These are phyloP conservation scores for Pseudopyricularia javanii DNA, from an alignment of 2,329 filamentous ascomycete species.

Conservation along the genomic window DNA sequence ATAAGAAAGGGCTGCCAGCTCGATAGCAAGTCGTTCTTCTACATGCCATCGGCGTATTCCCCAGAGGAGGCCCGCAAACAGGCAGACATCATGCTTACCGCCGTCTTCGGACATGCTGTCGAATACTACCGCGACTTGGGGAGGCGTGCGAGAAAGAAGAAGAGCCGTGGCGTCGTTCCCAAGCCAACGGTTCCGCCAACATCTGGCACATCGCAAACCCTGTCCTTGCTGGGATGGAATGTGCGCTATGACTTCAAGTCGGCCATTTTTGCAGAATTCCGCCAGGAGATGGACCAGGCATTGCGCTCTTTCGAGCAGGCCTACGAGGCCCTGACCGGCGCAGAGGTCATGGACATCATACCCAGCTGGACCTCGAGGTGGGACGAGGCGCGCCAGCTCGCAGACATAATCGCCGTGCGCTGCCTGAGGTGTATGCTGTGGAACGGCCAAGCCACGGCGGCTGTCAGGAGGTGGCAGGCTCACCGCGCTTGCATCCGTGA, in stretches of 20 bases:
- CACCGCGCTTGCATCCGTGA: constrained; percentile 66
- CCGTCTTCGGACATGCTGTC: constrained; percentile 60
- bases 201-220: constrained; percentile 68
- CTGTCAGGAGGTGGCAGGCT: constrained; percentile 66
- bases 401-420: constrained; percentile 70
- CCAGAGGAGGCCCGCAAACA: constrained; percentile 61
- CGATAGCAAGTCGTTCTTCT: constrained; percentile 77
- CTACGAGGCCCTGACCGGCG: constrained; percentile 69
- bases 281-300: constrained; percentile 83
- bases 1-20: constrained; percentile 71
- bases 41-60: constrained; percentile 64
- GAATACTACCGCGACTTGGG: constrained; percentile 93
- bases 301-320: constrained; percentile 77
- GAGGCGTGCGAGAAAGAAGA: constrained; percentile 84
- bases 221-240: constrained; percentile 83
- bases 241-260: constrained; percentile 92
- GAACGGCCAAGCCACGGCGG: constrained; percentile 65
- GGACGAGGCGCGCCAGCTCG: constrained; percentile 81
- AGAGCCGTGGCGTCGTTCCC: constrained; percentile 64
- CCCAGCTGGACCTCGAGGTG: constrained; percentile 83
- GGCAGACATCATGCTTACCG: constrained; percentile 57
- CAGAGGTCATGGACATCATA: constrained; percentile 78
- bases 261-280: constrained; percentile 80
- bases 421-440: constrained; percentile 74
- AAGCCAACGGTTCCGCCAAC: constrained; percentile 75